Conservation (phyloP, 2,329 filamentous ascomycete genomes). For the Stachybotrys elegans region DNA sequence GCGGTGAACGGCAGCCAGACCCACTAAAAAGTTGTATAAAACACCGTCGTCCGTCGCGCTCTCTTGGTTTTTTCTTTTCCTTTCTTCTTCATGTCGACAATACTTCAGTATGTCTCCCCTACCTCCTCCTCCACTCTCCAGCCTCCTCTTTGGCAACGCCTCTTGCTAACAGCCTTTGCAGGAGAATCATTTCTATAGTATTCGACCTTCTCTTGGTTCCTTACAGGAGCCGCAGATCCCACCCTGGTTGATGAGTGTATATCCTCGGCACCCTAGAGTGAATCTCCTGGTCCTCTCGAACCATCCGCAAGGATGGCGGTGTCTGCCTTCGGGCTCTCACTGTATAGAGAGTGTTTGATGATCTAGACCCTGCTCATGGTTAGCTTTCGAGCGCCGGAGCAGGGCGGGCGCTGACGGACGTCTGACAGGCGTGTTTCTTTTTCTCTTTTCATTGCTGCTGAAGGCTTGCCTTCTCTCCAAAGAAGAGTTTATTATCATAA, state of each 20-base stretch:
- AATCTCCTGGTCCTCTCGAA: constrained; percentile 58
- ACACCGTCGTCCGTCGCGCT: constrained; percentile 15
- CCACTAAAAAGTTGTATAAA: constrained; percentile 35
- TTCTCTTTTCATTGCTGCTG: constrained; percentile 49
- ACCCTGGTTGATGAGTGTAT: constrained; percentile 90
- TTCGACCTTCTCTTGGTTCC: constrained; percentile 87
- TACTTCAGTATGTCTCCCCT: constrained; percentile 48
- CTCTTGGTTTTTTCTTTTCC: constrained; percentile 36
- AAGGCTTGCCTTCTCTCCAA: constrained; percentile 42
- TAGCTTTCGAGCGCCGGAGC: constrained; percentile 71
- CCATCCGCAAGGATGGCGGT: constrained; percentile 60
- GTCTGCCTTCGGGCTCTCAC: constrained; percentile 22
- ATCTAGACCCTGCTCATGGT: constrained; percentile 75
- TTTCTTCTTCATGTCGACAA: constrained; percentile 58
- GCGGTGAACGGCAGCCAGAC: constrained; percentile 22
- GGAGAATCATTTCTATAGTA: constrained; percentile 98
- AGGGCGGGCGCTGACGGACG: constrained; percentile 82
- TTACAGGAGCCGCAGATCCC: constrained; percentile 88
- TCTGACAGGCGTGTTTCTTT: constrained; percentile 74
- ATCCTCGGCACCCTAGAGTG: constrained; percentile 89
- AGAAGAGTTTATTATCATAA: constrained; percentile 38
- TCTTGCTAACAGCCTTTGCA: constrained; percentile 24
- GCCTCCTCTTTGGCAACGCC: background rate
- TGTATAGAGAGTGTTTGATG: constrained; percentile 89
- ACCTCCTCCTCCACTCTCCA: constrained; percentile 12